phyloP scores from a whole-genome alignment of 2,329 filamentous ascomycete species.

The Triangularia setosa region DNA sequence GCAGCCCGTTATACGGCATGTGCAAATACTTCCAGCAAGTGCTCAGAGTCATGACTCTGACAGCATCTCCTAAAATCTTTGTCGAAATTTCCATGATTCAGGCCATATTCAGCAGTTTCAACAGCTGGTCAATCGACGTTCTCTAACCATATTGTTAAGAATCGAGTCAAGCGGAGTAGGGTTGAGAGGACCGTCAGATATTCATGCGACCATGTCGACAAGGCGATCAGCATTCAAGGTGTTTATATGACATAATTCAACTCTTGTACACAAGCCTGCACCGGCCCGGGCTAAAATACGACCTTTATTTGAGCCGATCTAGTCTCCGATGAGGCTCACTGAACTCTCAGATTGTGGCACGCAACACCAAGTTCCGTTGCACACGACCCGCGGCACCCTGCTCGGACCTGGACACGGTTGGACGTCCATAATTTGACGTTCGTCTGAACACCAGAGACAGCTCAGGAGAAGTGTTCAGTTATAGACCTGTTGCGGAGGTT shows the following conservation, averaged over 20 bases:
- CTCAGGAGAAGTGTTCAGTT: background rate
- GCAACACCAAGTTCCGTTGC: slow-evolving; percentile 9
- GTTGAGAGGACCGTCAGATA: too few species aligned
- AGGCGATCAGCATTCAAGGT: too few species aligned
- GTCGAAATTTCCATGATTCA: too few species aligned
- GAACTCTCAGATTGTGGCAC: slow-evolving; percentile 13
- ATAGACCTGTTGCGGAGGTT: background rate
- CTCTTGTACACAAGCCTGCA: background rate
- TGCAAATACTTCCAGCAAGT: background rate
- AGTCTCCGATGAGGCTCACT: slow-evolving; percentile 15
- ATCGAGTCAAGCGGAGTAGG: too few species aligned
- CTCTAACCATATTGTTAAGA: too few species aligned
- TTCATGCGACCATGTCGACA: too few species aligned
- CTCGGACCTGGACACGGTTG: background rate
- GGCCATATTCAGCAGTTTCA: too few species aligned
- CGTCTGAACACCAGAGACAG: background rate
- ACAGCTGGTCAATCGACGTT: too few species aligned
- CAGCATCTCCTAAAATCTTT: background rate
- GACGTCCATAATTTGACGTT: background rate
- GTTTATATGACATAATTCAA: background rate
- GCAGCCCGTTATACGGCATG: background rate
- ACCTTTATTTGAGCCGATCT: background rate
- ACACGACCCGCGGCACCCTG: slow-evolving; percentile 6
- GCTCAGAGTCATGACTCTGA: background rate
- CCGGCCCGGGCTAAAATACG: background rate